Conservation (phyloP, 495 filamentous ascomycete genomes). For the Mytilinidion resinicola region DNA sequence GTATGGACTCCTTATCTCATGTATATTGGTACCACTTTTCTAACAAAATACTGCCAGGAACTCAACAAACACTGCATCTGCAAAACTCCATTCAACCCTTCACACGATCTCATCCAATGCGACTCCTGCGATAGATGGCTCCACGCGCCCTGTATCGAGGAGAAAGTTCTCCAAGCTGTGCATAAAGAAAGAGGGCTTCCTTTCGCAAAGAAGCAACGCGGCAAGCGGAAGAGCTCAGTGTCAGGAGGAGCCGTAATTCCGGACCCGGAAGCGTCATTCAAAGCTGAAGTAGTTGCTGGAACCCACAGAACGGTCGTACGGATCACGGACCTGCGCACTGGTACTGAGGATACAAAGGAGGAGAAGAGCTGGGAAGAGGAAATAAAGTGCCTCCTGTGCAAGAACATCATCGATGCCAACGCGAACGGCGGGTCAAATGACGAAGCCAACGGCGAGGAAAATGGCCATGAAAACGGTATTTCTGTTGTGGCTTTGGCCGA, state of each 20-base stretch:
- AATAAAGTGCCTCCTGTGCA: not conserved
- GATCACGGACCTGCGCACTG: not conserved
- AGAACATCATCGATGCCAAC: not conserved
- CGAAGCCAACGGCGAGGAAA: too few relatives aligned
- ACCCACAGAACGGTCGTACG: not conserved
- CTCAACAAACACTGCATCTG: conserved; percentile 57
- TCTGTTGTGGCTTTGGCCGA: too few relatives aligned
- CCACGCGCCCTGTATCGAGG: conserved; percentile 55
- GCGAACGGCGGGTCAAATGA: too few relatives aligned
- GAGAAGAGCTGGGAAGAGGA: conserved; percentile 1
- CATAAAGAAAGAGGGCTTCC: conserved; percentile 29
- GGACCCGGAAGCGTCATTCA: not conserved
- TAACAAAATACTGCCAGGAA: conserved; percentile 34
- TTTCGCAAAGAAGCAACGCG: not conserved
- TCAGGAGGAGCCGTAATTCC: not conserved
- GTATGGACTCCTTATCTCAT: conserved; percentile 38
- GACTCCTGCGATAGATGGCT: conserved; percentile 58
- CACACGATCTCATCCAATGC: conserved; percentile 54
- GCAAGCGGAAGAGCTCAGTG: not conserved
- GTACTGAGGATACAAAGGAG: not conserved
- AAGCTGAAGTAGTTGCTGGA: not conserved
- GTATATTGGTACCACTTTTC: conserved; percentile 1
- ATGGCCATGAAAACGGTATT: too few relatives aligned
- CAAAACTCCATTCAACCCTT: conserved; percentile 56
- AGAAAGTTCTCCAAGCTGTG: conserved; percentile 43